Evolutionary conservation across 306 rosid species (phyloP), one percentile per base, ranked within the genome.

Genomic region (Begonia masoniana): DNA sequence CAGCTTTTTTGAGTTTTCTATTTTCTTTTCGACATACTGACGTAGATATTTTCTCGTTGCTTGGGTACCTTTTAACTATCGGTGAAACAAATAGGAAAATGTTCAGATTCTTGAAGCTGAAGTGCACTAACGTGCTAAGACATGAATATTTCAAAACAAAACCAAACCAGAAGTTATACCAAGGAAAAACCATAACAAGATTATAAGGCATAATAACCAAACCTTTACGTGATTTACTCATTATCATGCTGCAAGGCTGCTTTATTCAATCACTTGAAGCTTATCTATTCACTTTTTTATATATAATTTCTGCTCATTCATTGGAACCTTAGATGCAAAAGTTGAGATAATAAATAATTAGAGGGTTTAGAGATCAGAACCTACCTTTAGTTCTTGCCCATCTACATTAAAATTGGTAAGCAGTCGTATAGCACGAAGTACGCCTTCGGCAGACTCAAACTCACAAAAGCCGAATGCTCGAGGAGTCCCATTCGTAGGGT

Each of bases 381-480:
- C 60, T 81, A 86, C 99, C 96, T 61, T 62, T 50, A 92, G 73
- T 71, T 87, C 96, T 75, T 83, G 96, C 78, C 99, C 96, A 50
- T 92, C 99, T 57, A 92, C 71, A 62, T 72, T 92, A 68, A 86
- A 65, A 70, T 83, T 92, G 55, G 77, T 81, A 56, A 92, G 93
- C 52, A 86, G 72, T 42, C 96, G 96, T 63, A 92, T 64, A 12
- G 96, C 99, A 55, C 96, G 95, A 50, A 86, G 99, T 57, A 92
- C 96, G 39, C 95, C 99, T 77, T 92, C 99, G 51, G 88, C 93
- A 66, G 95, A 76, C 68, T 92, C 99, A 67, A 92, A 92, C 65
- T 92, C 99, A 42, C 82, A 92, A 67, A 92, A 86, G 13, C 99
- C 99, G 81, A 86, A 92, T 50, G 87, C 72, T 67, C 79, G 81